phyloP scores from a whole-genome alignment of 2,329 filamentous ascomycete genomes.

The Pezicula rhizophila region DNA sequence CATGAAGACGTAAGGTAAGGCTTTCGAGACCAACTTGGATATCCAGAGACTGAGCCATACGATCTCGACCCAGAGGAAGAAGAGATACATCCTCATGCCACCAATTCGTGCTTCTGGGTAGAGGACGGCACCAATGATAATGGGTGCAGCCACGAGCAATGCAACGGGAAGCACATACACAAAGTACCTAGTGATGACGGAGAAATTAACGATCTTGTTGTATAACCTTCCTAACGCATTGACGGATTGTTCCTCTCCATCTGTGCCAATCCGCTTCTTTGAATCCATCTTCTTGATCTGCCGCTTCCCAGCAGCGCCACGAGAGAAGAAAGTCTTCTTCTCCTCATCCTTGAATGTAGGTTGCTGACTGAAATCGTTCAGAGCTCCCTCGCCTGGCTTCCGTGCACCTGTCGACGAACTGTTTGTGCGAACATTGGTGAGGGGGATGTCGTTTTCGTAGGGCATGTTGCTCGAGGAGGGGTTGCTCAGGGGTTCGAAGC shows the following conservation, averaged over 20 bases:
- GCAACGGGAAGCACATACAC: slow-evolving; percentile 62
- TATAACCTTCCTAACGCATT: slow-evolving; percentile 63
- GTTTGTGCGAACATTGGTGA: slow-evolving; percentile 49
- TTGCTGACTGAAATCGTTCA: slow-evolving; percentile 9
- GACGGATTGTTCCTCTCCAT: slow-evolving; percentile 47
- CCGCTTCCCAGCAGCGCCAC: slow-evolving; percentile 36
- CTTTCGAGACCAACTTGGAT: slow-evolving; percentile 57
- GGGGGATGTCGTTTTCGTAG: slow-evolving; percentile 41
- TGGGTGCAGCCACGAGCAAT: slow-evolving; percentile 53
- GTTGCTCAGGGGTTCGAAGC: slow-evolving; percentile 20
- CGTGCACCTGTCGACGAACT: slow-evolving; percentile 49
- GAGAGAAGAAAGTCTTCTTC: slow-evolving; percentile 19
- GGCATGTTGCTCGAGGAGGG: slow-evolving; percentile 10
- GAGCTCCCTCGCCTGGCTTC: slow-evolving; percentile 35
- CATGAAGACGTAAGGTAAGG: slow-evolving; percentile 58
- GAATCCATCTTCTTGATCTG: slow-evolving; percentile 34
- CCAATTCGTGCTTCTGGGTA: slow-evolving; percentile 18
- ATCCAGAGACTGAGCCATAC: slow-evolving; percentile 63
- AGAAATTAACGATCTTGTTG: slow-evolving; percentile 57
- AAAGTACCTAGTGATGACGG: slow-evolving; percentile 58
- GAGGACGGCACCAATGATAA: slow-evolving; percentile 39
- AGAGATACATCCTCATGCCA: slow-evolving; percentile 48
- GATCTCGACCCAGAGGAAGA: slow-evolving; percentile 66
- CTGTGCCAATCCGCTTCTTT: slow-evolving; percentile 38
- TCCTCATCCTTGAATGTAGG: slow-evolving; percentile 19